Conservation (phyloP, 108 stramenopile species). For the Nannochloropsis gaditana region DNA sequence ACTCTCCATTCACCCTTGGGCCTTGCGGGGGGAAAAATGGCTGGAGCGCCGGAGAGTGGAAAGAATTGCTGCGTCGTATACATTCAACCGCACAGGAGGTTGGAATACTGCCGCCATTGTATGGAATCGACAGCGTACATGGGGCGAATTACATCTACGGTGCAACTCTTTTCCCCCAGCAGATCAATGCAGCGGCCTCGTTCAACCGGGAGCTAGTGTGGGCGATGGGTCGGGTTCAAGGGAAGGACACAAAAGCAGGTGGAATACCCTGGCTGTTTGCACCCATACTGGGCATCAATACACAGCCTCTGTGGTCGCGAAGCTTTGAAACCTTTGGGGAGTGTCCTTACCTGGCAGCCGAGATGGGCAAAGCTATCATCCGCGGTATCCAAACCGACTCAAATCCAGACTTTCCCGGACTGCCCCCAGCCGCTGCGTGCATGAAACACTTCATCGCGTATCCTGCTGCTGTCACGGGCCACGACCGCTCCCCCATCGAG, state of each 20-base stretch:
- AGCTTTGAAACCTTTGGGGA: slow-evolving; percentile 81
- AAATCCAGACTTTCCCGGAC: slow-evolving; percentile 38
- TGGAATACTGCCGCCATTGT: neutral
- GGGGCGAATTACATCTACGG: slow-evolving; percentile 72
- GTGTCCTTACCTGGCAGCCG: slow-evolving; percentile 62
- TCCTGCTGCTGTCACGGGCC: slow-evolving; percentile 60
- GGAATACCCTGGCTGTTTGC: slow-evolving; percentile 73
- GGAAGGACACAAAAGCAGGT: slow-evolving; percentile 63
- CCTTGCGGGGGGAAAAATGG: neutral
- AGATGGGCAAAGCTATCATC: slow-evolving; percentile 62
- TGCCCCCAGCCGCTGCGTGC: slow-evolving; percentile 67
- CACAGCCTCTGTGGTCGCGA: slow-evolving; percentile 65
- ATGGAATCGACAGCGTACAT: slow-evolving; percentile 56
- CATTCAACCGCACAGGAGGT: neutral
- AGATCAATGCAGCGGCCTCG: slow-evolving; percentile 67
- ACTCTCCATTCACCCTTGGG: slow-evolving; percentile 34
- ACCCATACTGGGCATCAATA: slow-evolving; percentile 67
- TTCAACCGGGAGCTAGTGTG: slow-evolving; percentile 60
- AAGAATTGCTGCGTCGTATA: neutral
- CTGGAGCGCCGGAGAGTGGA: slow-evolving; percentile 28
- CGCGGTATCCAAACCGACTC: slow-evolving; percentile 59
- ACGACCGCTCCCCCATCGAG: slow-evolving; percentile 68
- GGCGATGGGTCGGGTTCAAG: slow-evolving; percentile 58
- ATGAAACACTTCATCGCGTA: slow-evolving; percentile 74
- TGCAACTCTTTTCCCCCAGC: slow-evolving; percentile 65